Conservation (phyloP, 768 basidiomycete genomes). For the Clathrus columnatus region DNA sequence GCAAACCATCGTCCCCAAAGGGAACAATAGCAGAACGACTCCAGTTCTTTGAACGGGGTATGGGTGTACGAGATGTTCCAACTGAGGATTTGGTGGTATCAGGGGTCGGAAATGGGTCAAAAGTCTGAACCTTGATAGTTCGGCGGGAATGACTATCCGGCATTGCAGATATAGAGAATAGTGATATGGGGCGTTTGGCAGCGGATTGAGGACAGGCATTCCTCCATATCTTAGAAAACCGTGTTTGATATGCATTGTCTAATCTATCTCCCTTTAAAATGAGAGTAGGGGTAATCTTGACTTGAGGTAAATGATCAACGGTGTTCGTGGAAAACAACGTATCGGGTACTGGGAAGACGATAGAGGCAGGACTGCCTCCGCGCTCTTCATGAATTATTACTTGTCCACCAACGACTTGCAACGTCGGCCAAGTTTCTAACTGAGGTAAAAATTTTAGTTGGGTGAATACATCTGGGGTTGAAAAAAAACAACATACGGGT, state of each 20-base stretch:
- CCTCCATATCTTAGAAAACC: slow-evolving; percentile 10
- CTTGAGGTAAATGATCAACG: slow-evolving; percentile 4
- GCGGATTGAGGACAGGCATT: neutral
- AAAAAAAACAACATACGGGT: neutral
- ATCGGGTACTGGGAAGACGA: slow-evolving; percentile 11
- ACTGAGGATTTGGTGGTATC: neutral
- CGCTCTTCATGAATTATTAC: slow-evolving; percentile 10
- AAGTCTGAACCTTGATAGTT: slow-evolving; percentile 8
- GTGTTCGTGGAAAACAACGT: slow-evolving; percentile 4
- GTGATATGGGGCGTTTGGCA: slow-evolving; percentile 2
- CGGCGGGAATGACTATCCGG: neutral
- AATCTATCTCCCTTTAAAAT: slow-evolving; percentile 1
- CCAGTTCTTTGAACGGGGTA: neutral
- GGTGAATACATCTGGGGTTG: neutral
- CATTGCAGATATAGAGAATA: slow-evolving; percentile 4
- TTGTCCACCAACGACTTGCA: slow-evolving; percentile 7
- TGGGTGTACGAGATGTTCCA: neutral
- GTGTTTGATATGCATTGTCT: slow-evolving; percentile 10
- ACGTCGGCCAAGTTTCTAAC: slow-evolving; percentile 8
- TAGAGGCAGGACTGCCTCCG: slow-evolving; percentile 4
- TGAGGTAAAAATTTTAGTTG: neutral
- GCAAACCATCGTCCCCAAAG: neutral
- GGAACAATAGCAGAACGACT: slow-evolving; percentile 1
- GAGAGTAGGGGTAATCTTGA: slow-evolving; percentile 10
- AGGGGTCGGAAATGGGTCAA: slow-evolving; percentile 7